These are phyloP conservation scores for Cicer pinnatifidum DNA, from an alignment of 306 rosid genomes.

Conservation along the genomic window DNA sequence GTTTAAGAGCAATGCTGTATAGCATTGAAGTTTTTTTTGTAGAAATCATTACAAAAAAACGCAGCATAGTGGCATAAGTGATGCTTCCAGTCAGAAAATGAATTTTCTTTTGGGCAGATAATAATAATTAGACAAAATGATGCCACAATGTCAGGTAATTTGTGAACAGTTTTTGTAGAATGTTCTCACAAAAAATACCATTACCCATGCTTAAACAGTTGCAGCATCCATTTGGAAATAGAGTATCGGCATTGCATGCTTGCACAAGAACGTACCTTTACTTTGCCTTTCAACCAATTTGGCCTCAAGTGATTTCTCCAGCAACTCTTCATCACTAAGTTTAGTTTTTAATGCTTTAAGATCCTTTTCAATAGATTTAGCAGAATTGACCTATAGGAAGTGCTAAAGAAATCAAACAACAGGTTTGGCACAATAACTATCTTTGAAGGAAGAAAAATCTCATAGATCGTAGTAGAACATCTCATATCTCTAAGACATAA, in stretches of 20 bases:
- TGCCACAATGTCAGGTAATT: neutral
- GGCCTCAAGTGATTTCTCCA: conserved; percentile 81
- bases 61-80: neutral
- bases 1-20: conserved; percentile 14
- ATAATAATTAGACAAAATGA: conserved; percentile 22
- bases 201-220: conserved; percentile 22
- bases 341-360: conserved; percentile 70
- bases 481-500: conserved; percentile 32
- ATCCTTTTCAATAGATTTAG: conserved; percentile 74
- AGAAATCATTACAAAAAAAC: conserved; percentile 18
- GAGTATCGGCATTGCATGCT: conserved; percentile 35
- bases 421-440: conserved; percentile 20
- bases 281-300: conserved; percentile 67
- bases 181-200: conserved; percentile 2
- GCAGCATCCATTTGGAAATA: conserved; percentile 19
- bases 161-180: conserved; percentile 10
- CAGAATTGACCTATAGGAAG: conserved; percentile 69
- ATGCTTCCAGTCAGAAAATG: conserved; percentile 24
- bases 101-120: neutral
- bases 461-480: conserved; percentile 6
- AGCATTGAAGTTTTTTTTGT: neutral
- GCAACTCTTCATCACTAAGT: conserved; percentile 67
- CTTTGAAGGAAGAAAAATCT: conserved; percentile 27
- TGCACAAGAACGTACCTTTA: conserved; percentile 60
- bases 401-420: conserved; percentile 36